These are phyloP conservation scores for Prunus mira DNA, from an alignment of 306 rosid species.

Conservation along the genomic window DNA sequence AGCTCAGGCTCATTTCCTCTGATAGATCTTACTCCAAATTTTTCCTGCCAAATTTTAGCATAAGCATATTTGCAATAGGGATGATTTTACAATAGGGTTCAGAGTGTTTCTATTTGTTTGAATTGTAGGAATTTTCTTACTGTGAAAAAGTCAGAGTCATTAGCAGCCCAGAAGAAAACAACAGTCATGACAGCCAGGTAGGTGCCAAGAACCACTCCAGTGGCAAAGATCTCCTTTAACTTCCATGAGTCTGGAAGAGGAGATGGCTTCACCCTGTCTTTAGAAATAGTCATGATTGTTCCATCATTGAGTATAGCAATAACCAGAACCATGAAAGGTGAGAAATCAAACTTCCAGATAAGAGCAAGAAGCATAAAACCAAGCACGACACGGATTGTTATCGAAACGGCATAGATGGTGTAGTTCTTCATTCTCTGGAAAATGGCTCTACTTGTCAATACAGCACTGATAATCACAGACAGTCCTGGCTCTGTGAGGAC, in stretches of 20 bases:
- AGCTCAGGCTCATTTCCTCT: constrained; percentile 41
- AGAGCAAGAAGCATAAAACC: constrained; percentile 84
- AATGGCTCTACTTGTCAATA: constrained; percentile 84
- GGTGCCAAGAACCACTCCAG: constrained; percentile 73
- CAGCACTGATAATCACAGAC: constrained; percentile 86
- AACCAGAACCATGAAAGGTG: constrained; percentile 91
- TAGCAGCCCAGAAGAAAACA: constrained; percentile 75
- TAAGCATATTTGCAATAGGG: background rate
- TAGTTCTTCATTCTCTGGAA: constrained; percentile 96
- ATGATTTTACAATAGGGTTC: background rate
- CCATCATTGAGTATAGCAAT: constrained; percentile 92
- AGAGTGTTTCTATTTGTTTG: background rate
- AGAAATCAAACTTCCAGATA: constrained; percentile 87
- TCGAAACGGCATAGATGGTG: constrained; percentile 88
- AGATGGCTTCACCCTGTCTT: constrained; percentile 89
- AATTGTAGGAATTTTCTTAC: constrained; percentile 31
- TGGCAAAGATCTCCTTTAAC: constrained; percentile 76
- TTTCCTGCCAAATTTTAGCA: constrained; percentile 39
- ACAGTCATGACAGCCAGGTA: constrained; percentile 88
- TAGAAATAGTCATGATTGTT: constrained; percentile 92
- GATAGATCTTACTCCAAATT: constrained; percentile 66
- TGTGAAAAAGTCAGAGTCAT: constrained; percentile 60
- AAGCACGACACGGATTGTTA: constrained; percentile 75
- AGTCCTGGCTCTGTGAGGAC: constrained; percentile 90
- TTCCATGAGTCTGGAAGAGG: constrained; percentile 97